A percentile compares a stretch with the other conserved stretches of the same genome.
Conservation (phyloP, 2,329 filamentous ascomycete species). For the Penicillium digitatum region DNA sequence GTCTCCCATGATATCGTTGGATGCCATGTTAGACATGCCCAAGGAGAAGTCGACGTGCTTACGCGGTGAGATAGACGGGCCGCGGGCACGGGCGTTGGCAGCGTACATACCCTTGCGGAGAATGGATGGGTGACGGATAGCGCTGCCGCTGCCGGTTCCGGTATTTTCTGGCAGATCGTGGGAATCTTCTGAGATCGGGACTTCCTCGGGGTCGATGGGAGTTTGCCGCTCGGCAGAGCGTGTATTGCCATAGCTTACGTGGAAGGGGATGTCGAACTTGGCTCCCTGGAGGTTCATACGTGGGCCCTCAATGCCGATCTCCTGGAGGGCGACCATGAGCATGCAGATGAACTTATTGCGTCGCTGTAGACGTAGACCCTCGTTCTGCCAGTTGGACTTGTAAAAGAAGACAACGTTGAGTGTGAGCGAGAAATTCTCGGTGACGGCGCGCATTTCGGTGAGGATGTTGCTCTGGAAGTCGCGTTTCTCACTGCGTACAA, state of each 20-base stretch:
- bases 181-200: slow-evolving; percentile 22
- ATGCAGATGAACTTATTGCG: slow-evolving; percentile 94
- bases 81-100: slow-evolving; percentile 48
- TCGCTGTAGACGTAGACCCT: slow-evolving; percentile 79
- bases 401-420: slow-evolving; percentile 96
- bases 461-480: slow-evolving; percentile 84
- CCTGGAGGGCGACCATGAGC: slow-evolving; percentile 78
- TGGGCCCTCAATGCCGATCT: slow-evolving; percentile 80
- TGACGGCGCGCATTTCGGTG: slow-evolving; percentile 74
- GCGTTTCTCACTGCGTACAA: slow-evolving; percentile 78
- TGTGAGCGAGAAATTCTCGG: slow-evolving; percentile 77
- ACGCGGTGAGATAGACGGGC: slow-evolving; percentile 57
- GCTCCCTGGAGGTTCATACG: slow-evolving; percentile 68
- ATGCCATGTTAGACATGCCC: slow-evolving; percentile 59
- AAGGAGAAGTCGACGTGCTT: slow-evolving; percentile 68
- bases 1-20: slow-evolving; percentile 59
- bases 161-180: slow-evolving; percentile 30
- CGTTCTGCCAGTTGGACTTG: slow-evolving; percentile 95
- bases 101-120: slow-evolving; percentile 49
- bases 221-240: slow-evolving; percentile 42
- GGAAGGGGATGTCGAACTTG: slow-evolving; percentile 64
- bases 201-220: slow-evolving; percentile 38
- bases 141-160: slow-evolving; percentile 26
- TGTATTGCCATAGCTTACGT: slow-evolving; percentile 52
- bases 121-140: slow-evolving; percentile 48